These are phyloP conservation scores for Blastocystis sp. DNA, from an alignment of 352 stramenopile genomes.

Conservation along the genomic window DNA sequence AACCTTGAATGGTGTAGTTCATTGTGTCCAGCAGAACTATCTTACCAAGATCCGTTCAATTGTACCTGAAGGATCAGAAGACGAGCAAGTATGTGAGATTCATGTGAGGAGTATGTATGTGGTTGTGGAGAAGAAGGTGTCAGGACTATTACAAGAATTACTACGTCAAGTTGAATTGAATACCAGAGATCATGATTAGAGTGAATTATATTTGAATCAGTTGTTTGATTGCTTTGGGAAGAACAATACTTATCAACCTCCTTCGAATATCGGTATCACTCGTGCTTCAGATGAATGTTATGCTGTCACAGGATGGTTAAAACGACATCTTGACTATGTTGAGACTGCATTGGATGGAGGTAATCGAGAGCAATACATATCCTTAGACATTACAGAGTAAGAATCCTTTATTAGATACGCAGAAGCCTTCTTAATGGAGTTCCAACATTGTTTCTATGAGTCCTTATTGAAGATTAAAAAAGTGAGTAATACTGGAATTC, in stretches of 20 bases:
- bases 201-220: constrained; percentile 5
- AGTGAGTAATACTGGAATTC: constrained; percentile 56
- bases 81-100: constrained; percentile 56
- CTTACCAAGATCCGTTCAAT: constrained; percentile 15
- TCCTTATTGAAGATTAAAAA: constrained; percentile 60
- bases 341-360: constrained; percentile 24
- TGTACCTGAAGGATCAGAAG: neutral
- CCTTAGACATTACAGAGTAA: neutral
- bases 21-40: constrained; percentile 62
- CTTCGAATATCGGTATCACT: constrained; percentile 37
- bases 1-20: constrained; percentile 45
- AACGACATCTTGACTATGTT: constrained; percentile 2
- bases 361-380: constrained; percentile 59
- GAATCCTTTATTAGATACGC: neutral
- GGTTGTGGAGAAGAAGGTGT: constrained; percentile 11
- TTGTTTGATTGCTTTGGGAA: constrained; percentile 6
- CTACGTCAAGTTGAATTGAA: neutral
- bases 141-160: neutral
- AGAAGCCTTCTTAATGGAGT: constrained; percentile 24
- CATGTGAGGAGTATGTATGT: constrained; percentile 57
- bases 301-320: constrained; percentile 32
- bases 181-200: neutral
- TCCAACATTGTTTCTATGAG: constrained; percentile 58
- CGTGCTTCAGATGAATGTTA: constrained; percentile 45
- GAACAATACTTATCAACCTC: constrained; percentile 46